Evolutionary conservation across 106 monocot species (phyloP), one percentile per base, ranked within the genome.

Genomic region (Dendrobium catenatum): DNA sequence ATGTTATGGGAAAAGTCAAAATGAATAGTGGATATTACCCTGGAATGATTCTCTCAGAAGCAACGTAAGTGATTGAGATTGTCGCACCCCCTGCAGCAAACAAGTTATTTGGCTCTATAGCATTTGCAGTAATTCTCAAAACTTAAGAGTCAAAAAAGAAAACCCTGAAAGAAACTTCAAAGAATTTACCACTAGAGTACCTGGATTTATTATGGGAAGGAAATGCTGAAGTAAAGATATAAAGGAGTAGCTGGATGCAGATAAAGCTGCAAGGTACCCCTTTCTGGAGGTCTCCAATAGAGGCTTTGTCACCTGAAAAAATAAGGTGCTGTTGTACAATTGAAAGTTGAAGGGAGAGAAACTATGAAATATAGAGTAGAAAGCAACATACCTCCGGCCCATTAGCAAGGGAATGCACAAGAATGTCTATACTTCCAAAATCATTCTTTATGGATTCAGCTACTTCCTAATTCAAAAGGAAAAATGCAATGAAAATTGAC

Each of bases 181-280:
- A 61, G 18, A n/a, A 61, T 26, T 26, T 61, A 7, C 0, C 0
- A 22, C 0, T 5, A 1, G 5, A 49, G 49, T 84, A 88, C 97
- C 94, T 89, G 97, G 88, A 89, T 94, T 97, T 90, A 97, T 97
- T 78, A 97, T 97, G 17, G 97, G 97, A 88, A 97, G 94, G 77
- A 97, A 94, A 81, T 94, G 87, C 86, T 88, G 83, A 18, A 97
- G 91, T 17, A 97, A 79, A 66, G 97, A 97, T 55, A 97, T 83
- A 82, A 85, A 97, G 4, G 97, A 97, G 72, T 97, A 97, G 61
- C 92, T 97, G 56, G 97, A 97, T 80, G 97, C 97, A 83, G 97
- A 97, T 22, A 97, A 86, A 55, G 97, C 97, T 42, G 97, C 94
- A 16, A 97, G 92, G 76, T 97, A 97, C 9, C 97, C 97, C 72